Base-by-base conservation (phyloP, 2,329 filamentous ascomycete species). In the Nemania sp. region DNA sequence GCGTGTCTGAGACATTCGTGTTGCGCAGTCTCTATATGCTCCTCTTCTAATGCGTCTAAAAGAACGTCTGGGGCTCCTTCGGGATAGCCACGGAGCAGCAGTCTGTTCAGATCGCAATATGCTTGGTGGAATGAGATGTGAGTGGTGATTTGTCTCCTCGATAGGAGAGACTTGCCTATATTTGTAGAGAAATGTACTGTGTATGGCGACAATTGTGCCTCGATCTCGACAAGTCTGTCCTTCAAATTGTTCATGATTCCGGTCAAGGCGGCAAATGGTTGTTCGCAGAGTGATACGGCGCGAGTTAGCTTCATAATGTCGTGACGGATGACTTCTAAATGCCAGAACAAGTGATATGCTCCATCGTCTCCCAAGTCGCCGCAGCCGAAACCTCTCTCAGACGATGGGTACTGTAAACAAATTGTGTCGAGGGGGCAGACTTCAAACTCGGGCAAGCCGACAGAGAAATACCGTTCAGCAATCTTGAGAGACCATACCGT, bases 401-500 rank as follows among this genome's bases (percentile, higher is more conserved):
- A 79, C 70, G 81, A 82, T 0, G 83, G 82, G 41, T 83, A 73
- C 35, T 79, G 76, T 41, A 84, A 76, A 66, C 82, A 79, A 27
- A 84, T 82, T 20, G 75, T 77, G 32, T 83, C 82, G 15, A 79
- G 76, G 1, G 78, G 78, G 76, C 81, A 83, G 7, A 84, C 77
- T n/a, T 82, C 79, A 67, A 82, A 84, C 68, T 84, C 82, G 3
- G 80, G 79, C 49, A 83, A 78, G 1, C 82, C 82, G 24, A 80
- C 79, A 0, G 81, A 82, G 45, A 83, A 80, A 47, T 79, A 79
- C 6, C 78, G 78, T 63, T 84, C 82, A 26, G 83, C 78, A 62
- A 81, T 80, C 72, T 81, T 83, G 11, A 84, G 74, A 1, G 81
- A 79, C 82, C 82, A 84, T 75, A 84, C 80, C 26, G 84, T 75